These are phyloP conservation scores for Chlorella sp. DNA, from an alignment of 139 green algal species.

Conservation along the genomic window DNA sequence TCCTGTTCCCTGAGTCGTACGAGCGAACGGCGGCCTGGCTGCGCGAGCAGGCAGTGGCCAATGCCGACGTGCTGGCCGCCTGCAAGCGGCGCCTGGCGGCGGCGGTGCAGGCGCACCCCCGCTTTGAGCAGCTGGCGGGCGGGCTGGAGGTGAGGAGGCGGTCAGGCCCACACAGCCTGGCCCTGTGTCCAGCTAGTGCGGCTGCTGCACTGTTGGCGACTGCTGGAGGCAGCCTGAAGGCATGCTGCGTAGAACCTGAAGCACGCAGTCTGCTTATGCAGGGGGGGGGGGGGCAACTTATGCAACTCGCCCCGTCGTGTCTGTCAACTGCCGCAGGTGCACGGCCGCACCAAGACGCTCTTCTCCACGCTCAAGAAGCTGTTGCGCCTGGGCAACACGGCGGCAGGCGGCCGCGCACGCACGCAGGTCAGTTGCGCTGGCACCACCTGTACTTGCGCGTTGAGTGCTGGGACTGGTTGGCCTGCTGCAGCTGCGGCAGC, in stretches of 20 bases:
- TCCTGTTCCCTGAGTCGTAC: constrained; percentile 89
- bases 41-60: constrained; percentile 48
- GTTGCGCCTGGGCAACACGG: constrained; percentile 75
- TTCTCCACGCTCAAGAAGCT: constrained; percentile 96
- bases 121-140: constrained; percentile 60
- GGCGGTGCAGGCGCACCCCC: constrained; percentile 39
- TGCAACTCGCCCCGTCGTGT: too few species aligned
- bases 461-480: too few species aligned
- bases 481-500: too few species aligned
- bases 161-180: too few species aligned
- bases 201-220: too few species aligned
- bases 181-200: too few species aligned
- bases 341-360: constrained; percentile 84
- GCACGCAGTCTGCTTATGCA: too few species aligned
- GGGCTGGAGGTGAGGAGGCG: constrained; percentile 4
- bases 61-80: constrained; percentile 59
- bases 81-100: constrained; percentile 37
- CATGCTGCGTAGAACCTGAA: too few species aligned
- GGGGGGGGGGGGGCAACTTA: too few species aligned
- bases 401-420: constrained; percentile 61
- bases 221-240: too few species aligned
- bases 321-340: not conserved
- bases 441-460: too few species aligned
- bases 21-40: constrained; percentile 73
- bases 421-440: too few species aligned